These are phyloP conservation scores for Fusarium armeniacum DNA, from an alignment of 2,329 filamentous ascomycete genomes.

Conservation along the genomic window DNA sequence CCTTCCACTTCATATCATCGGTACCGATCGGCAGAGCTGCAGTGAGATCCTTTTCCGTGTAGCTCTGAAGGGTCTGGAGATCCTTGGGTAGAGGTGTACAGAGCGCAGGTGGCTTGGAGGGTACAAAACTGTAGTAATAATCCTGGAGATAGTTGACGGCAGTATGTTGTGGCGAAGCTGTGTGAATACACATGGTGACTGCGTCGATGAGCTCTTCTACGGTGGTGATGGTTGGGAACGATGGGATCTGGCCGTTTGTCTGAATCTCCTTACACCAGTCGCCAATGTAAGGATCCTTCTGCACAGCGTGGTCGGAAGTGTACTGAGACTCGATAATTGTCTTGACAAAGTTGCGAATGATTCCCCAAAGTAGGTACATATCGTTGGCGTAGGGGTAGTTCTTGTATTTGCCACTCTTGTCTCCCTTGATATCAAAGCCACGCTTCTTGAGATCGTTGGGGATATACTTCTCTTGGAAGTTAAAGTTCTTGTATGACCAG, in stretches of 20 bases:
- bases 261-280: constrained; percentile 36
- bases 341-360: constrained; percentile 31
- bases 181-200: constrained; percentile 42
- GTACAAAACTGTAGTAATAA: constrained; percentile 42
- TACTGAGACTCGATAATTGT: constrained; percentile 31
- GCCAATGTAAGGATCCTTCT: constrained; percentile 1
- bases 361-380: constrained; percentile 22
- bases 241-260: constrained; percentile 15
- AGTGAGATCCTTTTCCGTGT: constrained; percentile 32
- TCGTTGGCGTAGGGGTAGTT: constrained; percentile 36
- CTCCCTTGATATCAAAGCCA: constrained; percentile 27
- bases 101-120: constrained; percentile 34
- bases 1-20: constrained; percentile 34
- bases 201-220: constrained; percentile 36
- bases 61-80: constrained; percentile 12
- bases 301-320: neutral
- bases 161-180: constrained; percentile 31
- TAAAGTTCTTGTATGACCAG: constrained; percentile 37
- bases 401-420: constrained; percentile 29
- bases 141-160: constrained; percentile 41
- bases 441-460: constrained; percentile 44
- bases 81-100: constrained; percentile 19
- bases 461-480: constrained; percentile 40
- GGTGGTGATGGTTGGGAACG: constrained; percentile 35
- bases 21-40: constrained; percentile 32